Percentiles rank a stretch among this genome's conserved stretches.
phyloP scores from a whole-genome alignment of 192 early-diverging fungal genomes.

The Coemansia sp. region DNA sequence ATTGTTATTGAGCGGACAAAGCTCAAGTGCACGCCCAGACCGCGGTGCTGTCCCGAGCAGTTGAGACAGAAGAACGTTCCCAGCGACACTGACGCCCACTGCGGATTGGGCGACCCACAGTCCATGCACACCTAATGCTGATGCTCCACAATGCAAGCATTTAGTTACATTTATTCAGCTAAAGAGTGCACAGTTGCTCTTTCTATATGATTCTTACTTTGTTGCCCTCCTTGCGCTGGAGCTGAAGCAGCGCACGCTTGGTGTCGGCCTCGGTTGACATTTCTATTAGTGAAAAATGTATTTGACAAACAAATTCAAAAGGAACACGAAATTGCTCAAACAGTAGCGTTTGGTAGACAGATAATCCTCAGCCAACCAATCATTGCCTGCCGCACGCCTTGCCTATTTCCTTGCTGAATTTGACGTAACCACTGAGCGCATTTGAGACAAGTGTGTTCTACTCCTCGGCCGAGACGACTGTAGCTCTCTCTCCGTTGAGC shows the following conservation, averaged over 20 bases:
- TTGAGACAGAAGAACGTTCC: constrained; percentile 96
- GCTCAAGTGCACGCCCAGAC: constrained; percentile 76
- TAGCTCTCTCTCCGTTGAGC: constrained; percentile 23
- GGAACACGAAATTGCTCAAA: neutral
- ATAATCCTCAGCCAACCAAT: constrained; percentile 13
- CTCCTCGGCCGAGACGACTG: neutral
- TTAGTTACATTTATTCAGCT: too few species aligned
- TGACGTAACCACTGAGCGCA: neutral
- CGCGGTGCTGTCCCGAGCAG: constrained; percentile 88
- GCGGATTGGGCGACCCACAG: constrained; percentile 80
- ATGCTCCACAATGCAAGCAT: neutral
- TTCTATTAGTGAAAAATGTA: neutral
- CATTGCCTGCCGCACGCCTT: constrained; percentile 17
- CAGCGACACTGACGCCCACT: constrained; percentile 91
- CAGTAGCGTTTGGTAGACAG: neutral
- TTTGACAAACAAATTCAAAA: constrained; percentile 6
- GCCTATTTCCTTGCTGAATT: neutral
- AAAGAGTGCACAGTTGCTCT: neutral
- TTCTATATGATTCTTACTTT: constrained; percentile 18
- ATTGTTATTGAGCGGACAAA: constrained; percentile 99
- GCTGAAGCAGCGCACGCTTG: constrained; percentile 39
- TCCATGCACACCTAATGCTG: constrained; percentile 72
- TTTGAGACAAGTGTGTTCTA: neutral
- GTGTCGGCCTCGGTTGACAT: constrained; percentile 33
- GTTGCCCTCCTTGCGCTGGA: constrained; percentile 46